Conservation (phyloP, 75 land plant species). For the Cryptomeria japonica region DNA sequence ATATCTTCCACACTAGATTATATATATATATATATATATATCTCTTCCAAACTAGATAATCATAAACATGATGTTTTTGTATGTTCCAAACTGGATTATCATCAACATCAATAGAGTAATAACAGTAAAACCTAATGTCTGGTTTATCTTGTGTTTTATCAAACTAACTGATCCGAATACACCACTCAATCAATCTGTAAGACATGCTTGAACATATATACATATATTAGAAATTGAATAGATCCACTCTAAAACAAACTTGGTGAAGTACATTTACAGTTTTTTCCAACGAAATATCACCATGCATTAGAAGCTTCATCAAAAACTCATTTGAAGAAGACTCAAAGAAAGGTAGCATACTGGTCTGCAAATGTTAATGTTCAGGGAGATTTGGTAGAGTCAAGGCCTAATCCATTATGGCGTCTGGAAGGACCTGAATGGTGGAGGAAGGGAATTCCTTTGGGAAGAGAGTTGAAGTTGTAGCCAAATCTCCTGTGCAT, state of each 20-base stretch:
- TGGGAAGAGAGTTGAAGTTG: slow-evolving; percentile 5
- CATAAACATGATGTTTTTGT: not conserved
- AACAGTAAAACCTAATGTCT: not conserved
- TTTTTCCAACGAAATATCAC: not conserved
- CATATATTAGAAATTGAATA: not conserved
- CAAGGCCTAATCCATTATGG: not conserved
- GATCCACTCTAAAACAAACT: not conserved
- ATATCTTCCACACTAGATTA: not conserved
- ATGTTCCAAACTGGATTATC: not conserved
- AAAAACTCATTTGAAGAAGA: not conserved
- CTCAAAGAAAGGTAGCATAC: not conserved
- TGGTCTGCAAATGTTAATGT: not conserved
- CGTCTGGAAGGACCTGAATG: slow-evolving; percentile 8
- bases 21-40: not conserved
- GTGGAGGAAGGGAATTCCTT: not conserved
- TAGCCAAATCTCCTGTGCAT: slow-evolving; percentile 3
- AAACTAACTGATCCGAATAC: slow-evolving; percentile 1
- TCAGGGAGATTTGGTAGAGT: slow-evolving; percentile 1
- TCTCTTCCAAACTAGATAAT: not conserved
- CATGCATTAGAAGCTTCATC: not conserved
- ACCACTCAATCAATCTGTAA: slow-evolving; percentile 3
- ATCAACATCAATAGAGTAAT: not conserved
- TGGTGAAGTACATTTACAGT: not conserved
- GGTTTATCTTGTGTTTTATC: not conserved
- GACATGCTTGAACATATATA: not conserved